A percentile compares a stretch with the other conserved stretches of the same genome.
phyloP scores from a whole-genome alignment of 805 yeast genomes.

The Pichia sporocuriosa region DNA sequence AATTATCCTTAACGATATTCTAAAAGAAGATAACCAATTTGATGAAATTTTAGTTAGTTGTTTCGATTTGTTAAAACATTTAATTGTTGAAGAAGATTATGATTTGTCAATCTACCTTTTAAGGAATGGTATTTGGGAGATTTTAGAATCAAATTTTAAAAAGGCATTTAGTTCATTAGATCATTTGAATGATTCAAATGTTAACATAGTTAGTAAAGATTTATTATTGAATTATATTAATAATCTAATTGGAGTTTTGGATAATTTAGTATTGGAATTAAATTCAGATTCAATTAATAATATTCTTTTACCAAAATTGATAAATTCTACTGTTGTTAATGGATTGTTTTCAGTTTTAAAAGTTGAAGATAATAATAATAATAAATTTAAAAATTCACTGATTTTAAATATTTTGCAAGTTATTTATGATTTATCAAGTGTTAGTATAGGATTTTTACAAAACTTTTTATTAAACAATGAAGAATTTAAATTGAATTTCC shows the following conservation, averaged over 20 bases:
- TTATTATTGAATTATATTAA: slow-evolving; percentile 63
- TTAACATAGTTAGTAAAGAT: slow-evolving; percentile 30
- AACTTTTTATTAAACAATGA: slow-evolving; percentile 7
- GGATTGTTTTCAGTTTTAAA: slow-evolving; percentile 12
- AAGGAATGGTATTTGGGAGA: slow-evolving; percentile 71
- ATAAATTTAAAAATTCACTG: slow-evolving; percentile 26
- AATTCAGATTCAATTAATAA: slow-evolving; percentile 45
- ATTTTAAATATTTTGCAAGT: slow-evolving; percentile 20
- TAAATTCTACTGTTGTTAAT: slow-evolving; percentile 24
- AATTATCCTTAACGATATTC: slow-evolving; percentile 42
- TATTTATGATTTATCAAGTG: slow-evolving; percentile 27
- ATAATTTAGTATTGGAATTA: slow-evolving; percentile 53
- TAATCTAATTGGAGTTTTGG: slow-evolving; percentile 56
- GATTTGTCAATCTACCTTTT: slow-evolving; percentile 69
- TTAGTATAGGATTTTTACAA: slow-evolving; percentile 24
- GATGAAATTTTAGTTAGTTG: slow-evolving; percentile 76
- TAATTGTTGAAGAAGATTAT: slow-evolving; percentile 82
- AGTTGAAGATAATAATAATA: slow-evolving; percentile 32
- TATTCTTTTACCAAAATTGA: slow-evolving; percentile 20
- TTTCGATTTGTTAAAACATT: slow-evolving; percentile 71
- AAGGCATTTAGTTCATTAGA: slow-evolving; percentile 46
- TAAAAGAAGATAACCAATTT: slow-evolving; percentile 54
- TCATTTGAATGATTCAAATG: slow-evolving; percentile 29
- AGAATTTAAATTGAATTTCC: no score
- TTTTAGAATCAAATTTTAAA: slow-evolving; percentile 44